Conservation (phyloP, 2,329 filamentous ascomycete genomes). For the Talaromyces rugulosus region DNA sequence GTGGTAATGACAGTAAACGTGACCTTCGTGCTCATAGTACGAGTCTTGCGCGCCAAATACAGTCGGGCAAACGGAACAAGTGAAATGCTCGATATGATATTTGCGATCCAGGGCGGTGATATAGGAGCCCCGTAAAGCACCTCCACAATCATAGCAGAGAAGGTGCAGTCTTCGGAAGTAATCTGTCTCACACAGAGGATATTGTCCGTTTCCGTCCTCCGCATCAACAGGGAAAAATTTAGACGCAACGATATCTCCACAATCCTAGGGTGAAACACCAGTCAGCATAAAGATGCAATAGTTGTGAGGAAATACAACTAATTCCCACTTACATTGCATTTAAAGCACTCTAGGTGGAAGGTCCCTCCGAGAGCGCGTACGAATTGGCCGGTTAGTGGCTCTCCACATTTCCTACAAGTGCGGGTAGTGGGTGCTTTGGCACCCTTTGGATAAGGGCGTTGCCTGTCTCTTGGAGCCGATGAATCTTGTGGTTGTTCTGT, state of each 20-base stretch:
- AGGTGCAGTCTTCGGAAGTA: slow-evolving; percentile 92
- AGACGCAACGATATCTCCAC: slow-evolving; percentile 91
- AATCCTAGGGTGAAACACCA: slow-evolving; percentile 61
- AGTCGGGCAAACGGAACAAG: slow-evolving; percentile 92
- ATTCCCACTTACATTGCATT: slow-evolving; percentile 70
- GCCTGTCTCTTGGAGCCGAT: slow-evolving; percentile 31
- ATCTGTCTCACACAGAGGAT: slow-evolving; percentile 94
- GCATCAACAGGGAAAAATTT: slow-evolving; percentile 98
- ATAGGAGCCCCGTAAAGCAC: slow-evolving; percentile 90
- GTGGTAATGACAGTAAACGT: slow-evolving; percentile 97
- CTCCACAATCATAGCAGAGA: slow-evolving; percentile 86
- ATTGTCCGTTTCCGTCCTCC: slow-evolving; percentile 75
- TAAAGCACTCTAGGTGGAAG: slow-evolving; percentile 97
- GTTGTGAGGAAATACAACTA: slow-evolving; percentile 3
- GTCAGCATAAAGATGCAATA: slow-evolving; percentile 17
- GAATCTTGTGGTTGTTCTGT: slow-evolving; percentile 27
- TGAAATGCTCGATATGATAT: slow-evolving; percentile 99
- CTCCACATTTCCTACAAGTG: slow-evolving; percentile 78
- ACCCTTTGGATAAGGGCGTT: slow-evolving; percentile 31
- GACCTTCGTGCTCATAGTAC: slow-evolving; percentile 96
- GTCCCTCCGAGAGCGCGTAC: slow-evolving; percentile 90
- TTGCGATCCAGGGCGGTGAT: slow-evolving; percentile 97
- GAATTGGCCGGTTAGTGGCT: slow-evolving; percentile 88
- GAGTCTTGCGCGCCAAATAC: slow-evolving; percentile 98
- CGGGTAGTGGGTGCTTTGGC: slow-evolving; percentile 33